These are phyloP conservation scores for Fusarium succisae DNA, from an alignment of 2,329 filamentous ascomycete species.

Conservation along the genomic window DNA sequence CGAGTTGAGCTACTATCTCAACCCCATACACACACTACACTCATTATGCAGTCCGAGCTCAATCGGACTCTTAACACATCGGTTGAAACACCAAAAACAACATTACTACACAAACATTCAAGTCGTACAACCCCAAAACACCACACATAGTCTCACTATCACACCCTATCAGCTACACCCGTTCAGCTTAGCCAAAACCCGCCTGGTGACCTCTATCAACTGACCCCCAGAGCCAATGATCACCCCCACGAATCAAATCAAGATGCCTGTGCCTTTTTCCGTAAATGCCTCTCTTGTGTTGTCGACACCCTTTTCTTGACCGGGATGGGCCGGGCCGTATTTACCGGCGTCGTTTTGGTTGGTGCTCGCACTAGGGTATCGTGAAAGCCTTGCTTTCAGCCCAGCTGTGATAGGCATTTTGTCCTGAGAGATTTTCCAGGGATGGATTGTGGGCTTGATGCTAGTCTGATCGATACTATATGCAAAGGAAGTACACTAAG, in stretches of 20 bases:
- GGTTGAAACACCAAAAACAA: not conserved
- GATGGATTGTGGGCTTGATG: too few relatives aligned
- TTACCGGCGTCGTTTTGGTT: constrained; percentile 5
- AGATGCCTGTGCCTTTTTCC: not conserved
- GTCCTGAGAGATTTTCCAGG: not conserved
- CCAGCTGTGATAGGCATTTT: not conserved
- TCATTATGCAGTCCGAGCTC: not conserved
- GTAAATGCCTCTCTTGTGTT: not conserved
- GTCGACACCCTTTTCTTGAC: constrained; percentile 6
- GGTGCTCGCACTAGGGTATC: constrained; percentile 7
- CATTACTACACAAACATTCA: constrained; percentile 1
- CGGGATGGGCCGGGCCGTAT: constrained; percentile 37
- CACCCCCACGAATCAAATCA: constrained; percentile 24
- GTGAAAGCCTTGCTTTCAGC: constrained; percentile 21
- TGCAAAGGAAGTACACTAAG: not conserved
- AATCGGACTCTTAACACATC: not conserved
- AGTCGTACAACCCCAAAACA: constrained; percentile 19
- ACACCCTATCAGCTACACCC: not conserved
- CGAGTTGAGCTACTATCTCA: not conserved
- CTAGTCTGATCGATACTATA: not conserved
- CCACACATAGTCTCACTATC: not conserved
- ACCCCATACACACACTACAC: constrained; percentile 4
- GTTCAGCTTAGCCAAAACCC: constrained; percentile 21
- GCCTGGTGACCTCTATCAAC: constrained; percentile 28
- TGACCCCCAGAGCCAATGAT: constrained; percentile 10